phyloP scores from a whole-genome alignment of 177 flowering plant genomes.

The Vitis hybrid region DNA sequence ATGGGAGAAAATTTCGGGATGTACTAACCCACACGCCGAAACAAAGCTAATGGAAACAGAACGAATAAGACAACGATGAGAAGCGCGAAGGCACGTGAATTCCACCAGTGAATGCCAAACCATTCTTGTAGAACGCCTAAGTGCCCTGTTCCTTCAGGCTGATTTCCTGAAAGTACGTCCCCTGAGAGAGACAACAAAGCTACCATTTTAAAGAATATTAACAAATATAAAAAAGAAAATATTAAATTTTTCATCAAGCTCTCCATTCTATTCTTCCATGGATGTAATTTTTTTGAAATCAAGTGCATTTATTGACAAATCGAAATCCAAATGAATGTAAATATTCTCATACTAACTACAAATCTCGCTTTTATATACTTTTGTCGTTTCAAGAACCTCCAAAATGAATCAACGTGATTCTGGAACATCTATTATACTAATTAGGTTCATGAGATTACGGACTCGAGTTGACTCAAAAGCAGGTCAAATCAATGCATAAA shows the following conservation, averaged over 20 bases:
- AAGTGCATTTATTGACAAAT: too few relatives aligned
- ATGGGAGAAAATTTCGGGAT: not conserved
- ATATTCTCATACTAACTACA: too few relatives aligned
- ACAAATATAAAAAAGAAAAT: not conserved
- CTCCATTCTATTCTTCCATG: too few relatives aligned
- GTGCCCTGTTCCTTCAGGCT: conserved; percentile 39
- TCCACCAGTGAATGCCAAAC: conserved; percentile 86
- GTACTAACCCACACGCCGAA: conserved; percentile 59
- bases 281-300: too few relatives aligned
- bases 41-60: conserved; percentile 57
- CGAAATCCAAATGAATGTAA: too few relatives aligned
- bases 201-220: not conserved
- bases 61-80: conserved; percentile 41
- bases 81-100: conserved; percentile 41
- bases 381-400: too few relatives aligned
- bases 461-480: too few relatives aligned
- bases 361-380: too few relatives aligned
- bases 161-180: conserved; percentile 64
- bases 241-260: not conserved
- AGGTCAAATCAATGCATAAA: too few relatives aligned
- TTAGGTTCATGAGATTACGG: too few relatives aligned
- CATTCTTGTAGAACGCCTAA: conserved; percentile 72
- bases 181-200: conserved; percentile 30
- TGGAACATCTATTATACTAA: too few relatives aligned
- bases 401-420: too few relatives aligned